phyloP scores from a whole-genome alignment of 1,284 basidiomycete species.

The Moesziomyces antarcticus region DNA sequence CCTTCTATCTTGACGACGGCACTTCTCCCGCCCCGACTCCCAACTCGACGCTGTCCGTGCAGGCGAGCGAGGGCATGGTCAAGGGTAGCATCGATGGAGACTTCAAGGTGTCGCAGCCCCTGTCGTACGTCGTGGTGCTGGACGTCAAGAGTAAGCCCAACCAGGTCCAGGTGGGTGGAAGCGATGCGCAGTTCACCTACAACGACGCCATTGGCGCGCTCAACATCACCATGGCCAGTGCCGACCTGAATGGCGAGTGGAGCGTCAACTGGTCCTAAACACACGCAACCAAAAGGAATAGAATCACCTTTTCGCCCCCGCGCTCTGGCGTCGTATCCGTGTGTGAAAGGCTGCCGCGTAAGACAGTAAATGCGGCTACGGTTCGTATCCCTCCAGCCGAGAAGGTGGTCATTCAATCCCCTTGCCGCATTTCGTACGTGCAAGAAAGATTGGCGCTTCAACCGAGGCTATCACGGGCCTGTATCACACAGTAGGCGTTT shows the following conservation, averaged over 20 bases:
- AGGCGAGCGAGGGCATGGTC: constrained; percentile 13
- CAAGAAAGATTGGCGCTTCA: no score
- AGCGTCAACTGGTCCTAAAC: constrained; percentile 23
- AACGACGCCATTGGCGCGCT: constrained; percentile 25
- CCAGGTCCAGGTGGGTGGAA: constrained; percentile 14
- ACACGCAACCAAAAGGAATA: no score
- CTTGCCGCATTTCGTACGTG: no score
- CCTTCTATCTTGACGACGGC: constrained; percentile 77
- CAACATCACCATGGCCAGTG: constrained; percentile 41
- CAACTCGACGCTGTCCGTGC: constrained; percentile 30
- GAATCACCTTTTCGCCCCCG: no score
- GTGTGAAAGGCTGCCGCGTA: no score
- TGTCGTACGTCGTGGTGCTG: constrained; percentile 72
- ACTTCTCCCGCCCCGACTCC: constrained; percentile 29
- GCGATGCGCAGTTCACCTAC: constrained; percentile 25
- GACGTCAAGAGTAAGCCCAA: constrained; percentile 66
- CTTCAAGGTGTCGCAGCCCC: constrained; percentile 70
- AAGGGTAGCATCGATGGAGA: constrained; percentile 67
- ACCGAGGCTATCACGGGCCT: no score
- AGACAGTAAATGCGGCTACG: no score
- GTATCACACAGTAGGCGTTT: no score
- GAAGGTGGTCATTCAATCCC: no score
- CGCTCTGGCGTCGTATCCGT: no score
- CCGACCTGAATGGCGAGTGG: constrained; percentile 39
- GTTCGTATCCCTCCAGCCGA: no score